phyloP scores from a whole-genome alignment of 1,284 basidiomycete species.

The Puccinia novopanici region DNA sequence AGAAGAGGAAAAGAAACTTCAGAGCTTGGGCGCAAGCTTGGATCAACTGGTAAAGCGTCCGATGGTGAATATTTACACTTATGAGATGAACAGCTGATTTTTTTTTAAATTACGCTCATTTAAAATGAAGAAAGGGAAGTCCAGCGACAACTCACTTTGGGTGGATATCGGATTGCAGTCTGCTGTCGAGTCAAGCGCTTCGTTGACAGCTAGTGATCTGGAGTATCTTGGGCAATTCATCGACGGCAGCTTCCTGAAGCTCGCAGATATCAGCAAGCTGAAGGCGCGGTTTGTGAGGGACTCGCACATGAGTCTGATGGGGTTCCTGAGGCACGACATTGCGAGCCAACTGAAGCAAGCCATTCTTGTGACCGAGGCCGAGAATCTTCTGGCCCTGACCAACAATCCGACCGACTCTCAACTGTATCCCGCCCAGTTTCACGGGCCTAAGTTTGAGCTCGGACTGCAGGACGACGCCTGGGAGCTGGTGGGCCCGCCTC shows the following conservation, averaged over 20 bases:
- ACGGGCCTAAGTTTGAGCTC: slow-evolving; percentile 35
- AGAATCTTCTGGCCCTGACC: slow-evolving; percentile 67
- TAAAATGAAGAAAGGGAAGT: slow-evolving; percentile 42
- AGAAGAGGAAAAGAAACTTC: slow-evolving; percentile 32
- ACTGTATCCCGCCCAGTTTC: slow-evolving; percentile 18
- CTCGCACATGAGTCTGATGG: slow-evolving; percentile 85
- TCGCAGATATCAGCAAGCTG: slow-evolving; percentile 77
- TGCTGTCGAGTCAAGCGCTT: background rate
- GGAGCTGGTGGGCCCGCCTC: slow-evolving; percentile 80
- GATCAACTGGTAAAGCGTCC: slow-evolving; percentile 44
- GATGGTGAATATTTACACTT: too few relatives aligned
- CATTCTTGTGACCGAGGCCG: slow-evolving; percentile 68
- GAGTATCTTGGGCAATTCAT: slow-evolving; percentile 67
- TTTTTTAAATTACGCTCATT: background rate
- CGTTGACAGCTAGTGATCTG: slow-evolving; percentile 50
- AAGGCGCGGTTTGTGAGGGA: slow-evolving; percentile 81
- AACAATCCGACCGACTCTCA: slow-evolving; percentile 15
- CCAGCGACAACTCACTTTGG: slow-evolving; percentile 11
- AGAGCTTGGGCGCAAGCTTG: slow-evolving; percentile 48
- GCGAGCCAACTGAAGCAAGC: slow-evolving; percentile 70
- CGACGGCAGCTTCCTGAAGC: slow-evolving; percentile 85
- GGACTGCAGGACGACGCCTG: slow-evolving; percentile 64
- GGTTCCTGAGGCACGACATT: slow-evolving; percentile 73
- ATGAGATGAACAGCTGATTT: slow-evolving; percentile 9
- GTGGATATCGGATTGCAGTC: slow-evolving; percentile 5